Base-by-base conservation (phyloP, 768 basidiomycete genomes). In the Zangia roseola region DNA sequence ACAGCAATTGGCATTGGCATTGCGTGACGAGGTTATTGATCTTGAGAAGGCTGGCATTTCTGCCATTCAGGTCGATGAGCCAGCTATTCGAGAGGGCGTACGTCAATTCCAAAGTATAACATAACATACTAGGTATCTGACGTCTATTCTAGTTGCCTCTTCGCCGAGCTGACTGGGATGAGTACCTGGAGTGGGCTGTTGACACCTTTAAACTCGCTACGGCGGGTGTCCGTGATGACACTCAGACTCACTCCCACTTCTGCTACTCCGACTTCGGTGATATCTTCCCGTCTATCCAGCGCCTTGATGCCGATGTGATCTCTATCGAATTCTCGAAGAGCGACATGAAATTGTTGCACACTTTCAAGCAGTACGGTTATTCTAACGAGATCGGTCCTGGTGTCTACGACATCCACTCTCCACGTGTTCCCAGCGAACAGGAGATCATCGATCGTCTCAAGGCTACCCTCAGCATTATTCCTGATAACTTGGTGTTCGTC, bases 1-100 rank as follows among this genome's bases (percentile, higher is more conserved):
- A 69, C 93, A 94, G 79, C 97, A 99, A 71, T 84, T 99, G 58
- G 97, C 97, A 47, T 82, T 99, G 56, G 88, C 97, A 47, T 91
- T 99, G 67, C 94, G 97, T 58, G 97, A 98, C 65, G 97, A 99
- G 71, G 97, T 99, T 55, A 58, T 93, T 58, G 97, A 99, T 76
- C 90, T 98, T 62, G 92, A 94, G 76, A 87, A 87, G 70, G 97
- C 92, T 54, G 92, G 92, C 53, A 97, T 99, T 71, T 83, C 86
- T 59, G 97, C 95, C 64, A 95, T 99, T 67, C 97, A 99, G 76
- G 97, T 99, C 63, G 97, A 99, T 59, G 97, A 99, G 77, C 97
- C 97, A 49, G 97, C 97, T 51, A 97, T 99, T 63, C 94, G 97
- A 76, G 97, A 99, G 76, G 97, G 97, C 72, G 86, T 88, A 74